These are phyloP conservation scores for Vachellia pachyceras DNA, from an alignment of 306 rosid genomes.

Conservation along the genomic window DNA sequence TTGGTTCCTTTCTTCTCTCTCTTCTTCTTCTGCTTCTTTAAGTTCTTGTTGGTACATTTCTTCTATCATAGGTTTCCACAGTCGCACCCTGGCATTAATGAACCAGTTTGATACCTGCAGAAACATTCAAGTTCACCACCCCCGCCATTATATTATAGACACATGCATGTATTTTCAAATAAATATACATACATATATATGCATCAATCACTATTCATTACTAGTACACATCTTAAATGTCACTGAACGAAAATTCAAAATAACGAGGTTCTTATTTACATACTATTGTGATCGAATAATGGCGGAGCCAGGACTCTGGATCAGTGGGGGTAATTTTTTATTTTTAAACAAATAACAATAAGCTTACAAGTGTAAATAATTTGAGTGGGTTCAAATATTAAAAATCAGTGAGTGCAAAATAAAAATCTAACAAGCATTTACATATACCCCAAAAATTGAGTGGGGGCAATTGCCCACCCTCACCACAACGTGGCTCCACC, in stretches of 20 bases:
- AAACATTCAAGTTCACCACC: slow-evolving; percentile 1
- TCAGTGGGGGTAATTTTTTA: too few species aligned
- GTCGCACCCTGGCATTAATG: slow-evolving; percentile 96
- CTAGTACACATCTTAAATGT: neutral
- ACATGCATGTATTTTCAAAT: neutral
- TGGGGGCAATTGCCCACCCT: too few species aligned
- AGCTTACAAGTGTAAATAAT: too few species aligned
- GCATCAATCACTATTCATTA: neutral
- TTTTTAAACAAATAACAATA: too few species aligned
- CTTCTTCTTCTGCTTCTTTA: slow-evolving; percentile 59
- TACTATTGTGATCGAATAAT: too few species aligned
- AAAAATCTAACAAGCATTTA: too few species aligned
- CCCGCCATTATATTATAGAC: neutral
- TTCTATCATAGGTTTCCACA: slow-evolving; percentile 99
- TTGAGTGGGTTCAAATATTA: too few species aligned
- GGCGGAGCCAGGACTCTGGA: slow-evolving; percentile 16
- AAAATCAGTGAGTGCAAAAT: too few species aligned
- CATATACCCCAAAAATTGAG: too few species aligned
- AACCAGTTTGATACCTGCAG: slow-evolving; percentile 95
- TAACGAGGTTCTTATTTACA: too few species aligned
- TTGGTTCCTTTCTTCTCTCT: slow-evolving; percentile 47
- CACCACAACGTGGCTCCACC: too few species aligned
- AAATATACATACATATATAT: neutral
- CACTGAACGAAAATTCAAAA: neutral
- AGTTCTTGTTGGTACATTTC: slow-evolving; percentile 97